phyloP scores from a whole-genome alignment of 2,329 filamentous ascomycete species.

The Ascochyta clinopodiicola region DNA sequence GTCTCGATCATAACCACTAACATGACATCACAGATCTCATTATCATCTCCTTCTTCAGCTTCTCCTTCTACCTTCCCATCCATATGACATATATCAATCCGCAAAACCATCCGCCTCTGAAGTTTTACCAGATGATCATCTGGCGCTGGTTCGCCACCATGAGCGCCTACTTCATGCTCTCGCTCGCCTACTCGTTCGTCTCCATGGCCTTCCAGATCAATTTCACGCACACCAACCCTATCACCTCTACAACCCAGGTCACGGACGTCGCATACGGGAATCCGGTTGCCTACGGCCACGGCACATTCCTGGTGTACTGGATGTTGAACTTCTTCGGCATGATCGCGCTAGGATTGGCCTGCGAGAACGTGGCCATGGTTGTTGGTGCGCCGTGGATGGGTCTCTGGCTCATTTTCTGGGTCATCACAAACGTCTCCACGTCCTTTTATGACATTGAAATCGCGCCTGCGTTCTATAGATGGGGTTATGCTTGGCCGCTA shows the following conservation, averaged over 20 bases:
- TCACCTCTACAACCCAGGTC: constrained; percentile 53
- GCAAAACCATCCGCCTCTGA: constrained; percentile 63
- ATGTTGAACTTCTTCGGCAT: constrained; percentile 69
- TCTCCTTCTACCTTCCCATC: constrained; percentile 69
- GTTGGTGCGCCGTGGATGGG: constrained; percentile 67
- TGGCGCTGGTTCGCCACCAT: constrained; percentile 66
- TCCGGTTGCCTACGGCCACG: constrained; percentile 62
- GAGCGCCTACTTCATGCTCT: constrained; percentile 66
- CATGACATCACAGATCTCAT: constrained; percentile 57
- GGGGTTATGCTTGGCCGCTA: constrained; percentile 69
- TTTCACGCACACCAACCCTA: constrained; percentile 54
- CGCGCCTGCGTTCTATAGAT: constrained; percentile 64
- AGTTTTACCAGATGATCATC: constrained; percentile 63
- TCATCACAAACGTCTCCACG: constrained; percentile 69
- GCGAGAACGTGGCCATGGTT: constrained; percentile 70
- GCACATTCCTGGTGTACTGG: constrained; percentile 68
- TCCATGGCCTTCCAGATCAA: constrained; percentile 69
- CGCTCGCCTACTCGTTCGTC: constrained; percentile 68
- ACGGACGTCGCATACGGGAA: constrained; percentile 50
- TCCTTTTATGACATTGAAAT: constrained; percentile 67
- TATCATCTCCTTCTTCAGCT: constrained; percentile 71
- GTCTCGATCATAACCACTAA: background rate
- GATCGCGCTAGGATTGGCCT: constrained; percentile 67
- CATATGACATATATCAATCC: constrained; percentile 65
- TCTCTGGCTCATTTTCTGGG: constrained; percentile 71